Percentiles rank a stretch among this genome's conserved stretches.
phyloP scores from a whole-genome alignment of 495 filamentous ascomycete species.

The Penicillium bovifimosum region DNA sequence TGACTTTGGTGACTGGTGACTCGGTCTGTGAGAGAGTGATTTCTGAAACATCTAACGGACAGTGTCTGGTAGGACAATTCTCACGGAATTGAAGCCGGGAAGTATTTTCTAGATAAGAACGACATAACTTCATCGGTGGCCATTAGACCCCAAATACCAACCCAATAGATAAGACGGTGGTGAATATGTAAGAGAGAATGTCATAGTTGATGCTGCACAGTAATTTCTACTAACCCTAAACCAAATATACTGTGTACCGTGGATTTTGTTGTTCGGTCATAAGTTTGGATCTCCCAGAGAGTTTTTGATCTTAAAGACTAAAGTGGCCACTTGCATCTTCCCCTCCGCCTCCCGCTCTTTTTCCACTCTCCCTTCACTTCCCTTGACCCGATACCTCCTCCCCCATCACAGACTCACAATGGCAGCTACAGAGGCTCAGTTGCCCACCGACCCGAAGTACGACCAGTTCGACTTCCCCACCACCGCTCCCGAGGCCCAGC shows the following conservation, averaged over 20 bases:
- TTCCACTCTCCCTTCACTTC: conserved; percentile 11
- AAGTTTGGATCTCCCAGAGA: background rate
- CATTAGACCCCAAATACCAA: background rate
- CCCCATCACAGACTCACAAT: conserved; percentile 28
- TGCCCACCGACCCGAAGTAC: conserved; percentile 80
- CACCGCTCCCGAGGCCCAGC: conserved; percentile 58
- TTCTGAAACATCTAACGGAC: background rate
- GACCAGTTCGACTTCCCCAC: conserved; percentile 93
- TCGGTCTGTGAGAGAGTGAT: background rate
- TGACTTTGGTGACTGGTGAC: no score
- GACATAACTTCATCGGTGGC: background rate
- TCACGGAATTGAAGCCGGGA: background rate
- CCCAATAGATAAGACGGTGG: background rate
- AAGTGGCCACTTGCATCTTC: conserved; percentile 22
- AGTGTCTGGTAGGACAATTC: no score
- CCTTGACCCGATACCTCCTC: conserved; percentile 8
- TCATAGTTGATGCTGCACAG: background rate
- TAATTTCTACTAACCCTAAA: no score
- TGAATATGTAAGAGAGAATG: background rate
- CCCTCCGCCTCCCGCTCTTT: conserved; percentile 20
- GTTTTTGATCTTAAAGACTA: background rate
- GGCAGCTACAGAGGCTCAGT: conserved; percentile 31
- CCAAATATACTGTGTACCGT: background rate
- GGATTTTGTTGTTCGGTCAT: background rate
- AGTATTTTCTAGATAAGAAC: background rate